Conservation (phyloP, 2,329 filamentous ascomycete species). For the Achaetomium macrosporum region DNA sequence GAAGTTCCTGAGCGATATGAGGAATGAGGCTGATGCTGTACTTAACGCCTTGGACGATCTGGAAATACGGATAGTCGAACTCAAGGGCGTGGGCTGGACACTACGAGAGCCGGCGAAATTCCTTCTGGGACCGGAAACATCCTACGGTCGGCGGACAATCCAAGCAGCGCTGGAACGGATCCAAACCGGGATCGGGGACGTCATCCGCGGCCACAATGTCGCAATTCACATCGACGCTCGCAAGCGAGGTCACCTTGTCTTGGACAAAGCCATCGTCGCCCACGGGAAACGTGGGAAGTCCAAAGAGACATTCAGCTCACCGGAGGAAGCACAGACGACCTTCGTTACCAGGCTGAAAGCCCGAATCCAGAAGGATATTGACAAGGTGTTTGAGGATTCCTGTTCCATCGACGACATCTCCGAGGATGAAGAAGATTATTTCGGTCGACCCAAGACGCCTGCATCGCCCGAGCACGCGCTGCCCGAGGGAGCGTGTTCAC, state of each 20-base stretch:
- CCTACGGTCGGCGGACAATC: conserved; percentile 40
- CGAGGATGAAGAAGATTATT: conserved; percentile 20
- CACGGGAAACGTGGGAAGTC: conserved; percentile 30
- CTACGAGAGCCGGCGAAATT: conserved; percentile 43
- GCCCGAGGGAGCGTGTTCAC: conserved; percentile 1
- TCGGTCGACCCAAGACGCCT: conserved; percentile 10
- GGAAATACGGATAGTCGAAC: conserved; percentile 41
- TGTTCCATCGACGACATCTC: conserved; percentile 38
- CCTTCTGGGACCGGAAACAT: conserved; percentile 36
- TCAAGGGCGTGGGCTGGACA: conserved; percentile 42
- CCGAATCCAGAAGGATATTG: conserved; percentile 43
- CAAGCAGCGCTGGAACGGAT: conserved; percentile 46
- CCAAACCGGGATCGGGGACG: conserved; percentile 44
- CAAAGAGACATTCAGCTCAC: conserved; percentile 29
- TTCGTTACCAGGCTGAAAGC: conserved; percentile 38
- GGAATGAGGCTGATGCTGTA: conserved; percentile 38
- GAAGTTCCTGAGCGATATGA: conserved; percentile 31
- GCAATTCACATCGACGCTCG: conserved; percentile 43
- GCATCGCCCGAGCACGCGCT: neutral
- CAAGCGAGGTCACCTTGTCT: conserved; percentile 48
- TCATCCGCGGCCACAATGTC: conserved; percentile 42
- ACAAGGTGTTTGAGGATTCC: conserved; percentile 47
- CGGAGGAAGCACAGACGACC: conserved; percentile 33
- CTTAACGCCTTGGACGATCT: conserved; percentile 42
- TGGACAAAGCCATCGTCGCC: conserved; percentile 44